Percentiles rank a stretch among this genome's conserved stretches.
Conservation (phyloP, 306 rosid genomes). For the Medicago truncatula region MtrunA17r5.0-ANR NC_053046.1:18920501-18921000, state of each 20-base stretch:
- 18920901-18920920: slow-evolving; percentile 44
- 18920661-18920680: too few species aligned
- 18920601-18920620: too few species aligned
- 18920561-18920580: too few species aligned
- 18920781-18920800: slow-evolving; percentile 3
- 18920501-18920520: neutral
- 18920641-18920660: too few species aligned
- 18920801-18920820: slow-evolving; percentile 39
- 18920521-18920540: neutral
- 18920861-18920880: slow-evolving; percentile 12
- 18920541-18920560: too few species aligned
- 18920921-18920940: slow-evolving; percentile 40
- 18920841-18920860: slow-evolving; percentile 32
- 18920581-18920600: too few species aligned
- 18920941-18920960: slow-evolving; percentile 46
- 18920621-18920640: too few species aligned
- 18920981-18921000: slow-evolving; percentile 24
- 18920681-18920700: too few species aligned
- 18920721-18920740: neutral
- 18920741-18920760: neutral
- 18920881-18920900: slow-evolving; percentile 32
- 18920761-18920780: slow-evolving; percentile 40
- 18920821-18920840: slow-evolving; percentile 43
- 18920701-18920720: too few species aligned
- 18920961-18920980: slow-evolving; percentile 48